These are phyloP conservation scores for Xylaria digitata DNA, from an alignment of 2,329 filamentous ascomycete genomes.

Conservation along the genomic window DNA sequence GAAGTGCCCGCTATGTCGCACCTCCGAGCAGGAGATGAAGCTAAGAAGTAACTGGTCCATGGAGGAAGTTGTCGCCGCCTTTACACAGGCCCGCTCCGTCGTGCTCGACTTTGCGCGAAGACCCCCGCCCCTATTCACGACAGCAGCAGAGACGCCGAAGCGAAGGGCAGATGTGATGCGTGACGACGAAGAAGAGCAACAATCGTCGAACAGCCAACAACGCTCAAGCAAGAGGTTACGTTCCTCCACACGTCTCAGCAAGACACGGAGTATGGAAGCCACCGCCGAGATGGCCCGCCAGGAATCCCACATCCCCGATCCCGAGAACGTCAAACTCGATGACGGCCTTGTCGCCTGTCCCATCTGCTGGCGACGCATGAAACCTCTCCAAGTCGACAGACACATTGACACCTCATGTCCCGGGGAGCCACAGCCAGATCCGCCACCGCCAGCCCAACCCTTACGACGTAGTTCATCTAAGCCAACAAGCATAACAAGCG, in stretches of 20 bases:
- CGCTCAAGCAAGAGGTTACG: slow-evolving; percentile 61
- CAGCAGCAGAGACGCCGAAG: slow-evolving; percentile 57
- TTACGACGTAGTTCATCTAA: slow-evolving; percentile 24
- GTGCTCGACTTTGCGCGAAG: slow-evolving; percentile 73
- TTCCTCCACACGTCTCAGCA: slow-evolving; percentile 63
- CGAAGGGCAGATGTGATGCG: slow-evolving; percentile 58
- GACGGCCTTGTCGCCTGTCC: slow-evolving; percentile 87
- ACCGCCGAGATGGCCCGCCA: slow-evolving; percentile 53
- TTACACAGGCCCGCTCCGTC: slow-evolving; percentile 71
- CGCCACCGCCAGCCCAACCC: slow-evolving; percentile 17
- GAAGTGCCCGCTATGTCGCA: slow-evolving; percentile 87
- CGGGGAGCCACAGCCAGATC: slow-evolving; percentile 52
- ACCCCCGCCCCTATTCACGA: slow-evolving; percentile 46
- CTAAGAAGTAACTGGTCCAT: slow-evolving; percentile 86
- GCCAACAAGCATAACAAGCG: slow-evolving; percentile 36
- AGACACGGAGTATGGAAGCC: slow-evolving; percentile 53
- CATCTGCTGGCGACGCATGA: slow-evolving; percentile 83
- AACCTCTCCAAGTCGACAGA: slow-evolving; percentile 78
- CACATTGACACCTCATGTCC: slow-evolving; percentile 77
- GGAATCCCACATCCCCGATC: slow-evolving; percentile 44
- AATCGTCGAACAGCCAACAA: slow-evolving; percentile 43
- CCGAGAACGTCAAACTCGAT: slow-evolving; percentile 54
- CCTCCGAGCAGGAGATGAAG: slow-evolving; percentile 83
- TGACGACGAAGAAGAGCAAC: slow-evolving; percentile 38
- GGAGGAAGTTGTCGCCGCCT: slow-evolving; percentile 85